Evolutionary conservation across 2,329 filamentous ascomycete species (phyloP).

Genomic region (Chrysoporthe cubensis): DNA sequence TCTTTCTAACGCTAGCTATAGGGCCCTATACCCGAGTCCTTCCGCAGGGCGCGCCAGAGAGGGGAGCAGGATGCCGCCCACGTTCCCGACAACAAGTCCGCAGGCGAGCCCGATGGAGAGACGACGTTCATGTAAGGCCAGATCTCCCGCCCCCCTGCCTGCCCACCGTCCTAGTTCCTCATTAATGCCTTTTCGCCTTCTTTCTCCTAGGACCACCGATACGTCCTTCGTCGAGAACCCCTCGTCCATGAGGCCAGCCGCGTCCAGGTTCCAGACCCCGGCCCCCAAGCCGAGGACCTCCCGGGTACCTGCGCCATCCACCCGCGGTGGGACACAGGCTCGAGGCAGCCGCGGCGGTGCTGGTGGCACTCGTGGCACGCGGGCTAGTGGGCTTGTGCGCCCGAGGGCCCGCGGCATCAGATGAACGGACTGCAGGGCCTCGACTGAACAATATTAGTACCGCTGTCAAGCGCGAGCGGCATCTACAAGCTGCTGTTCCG

Average conservation of each 20-base stretch:
- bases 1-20: background rate
- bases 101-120: conserved; percentile 59
- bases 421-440: conserved; percentile 36
- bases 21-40: conserved; percentile 85
- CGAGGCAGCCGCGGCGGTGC: conserved; percentile 42
- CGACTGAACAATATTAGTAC: background rate
- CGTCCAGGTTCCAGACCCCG: conserved; percentile 50
- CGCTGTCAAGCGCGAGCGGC: background rate
- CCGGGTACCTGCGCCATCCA: conserved; percentile 49
- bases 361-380: conserved; percentile 38
- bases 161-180: conserved; percentile 10
- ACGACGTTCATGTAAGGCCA: conserved; percentile 78
- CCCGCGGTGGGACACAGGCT: conserved; percentile 46
- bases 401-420: conserved; percentile 51
- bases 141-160: background rate
- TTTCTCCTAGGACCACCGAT: conserved; percentile 74
- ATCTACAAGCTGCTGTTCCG: background rate
- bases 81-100: conserved; percentile 36
- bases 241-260: conserved; percentile 55
- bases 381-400: conserved; percentile 51
- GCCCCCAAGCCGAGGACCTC: conserved; percentile 46
- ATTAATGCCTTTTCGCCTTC: conserved; percentile 27
- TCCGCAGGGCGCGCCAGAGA: conserved; percentile 66
- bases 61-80: conserved; percentile 47
- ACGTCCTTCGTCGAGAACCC: conserved; percentile 91